Conservation (phyloP, 1,284 basidiomycete genomes). For the Phenoliferia sp. region DNA sequence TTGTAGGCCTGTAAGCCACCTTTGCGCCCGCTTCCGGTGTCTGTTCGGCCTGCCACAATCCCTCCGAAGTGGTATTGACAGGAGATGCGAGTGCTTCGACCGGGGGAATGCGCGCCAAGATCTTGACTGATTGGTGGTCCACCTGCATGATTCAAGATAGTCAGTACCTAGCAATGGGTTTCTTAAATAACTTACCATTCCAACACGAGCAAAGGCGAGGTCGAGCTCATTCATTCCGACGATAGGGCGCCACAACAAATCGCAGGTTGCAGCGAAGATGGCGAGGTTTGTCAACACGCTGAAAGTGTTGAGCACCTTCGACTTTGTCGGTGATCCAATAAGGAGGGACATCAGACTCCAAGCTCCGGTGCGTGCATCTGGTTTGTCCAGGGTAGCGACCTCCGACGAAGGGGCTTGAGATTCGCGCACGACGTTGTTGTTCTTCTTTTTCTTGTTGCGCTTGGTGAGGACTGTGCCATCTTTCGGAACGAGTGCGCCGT, state of each 20-base stretch:
- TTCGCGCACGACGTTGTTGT: neutral
- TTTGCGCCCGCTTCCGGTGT: conserved; percentile 22
- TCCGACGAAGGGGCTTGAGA: too few relatives aligned
- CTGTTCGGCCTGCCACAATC: conserved; percentile 8
- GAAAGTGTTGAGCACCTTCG: conserved; percentile 18
- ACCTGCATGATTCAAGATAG: conserved; percentile 38
- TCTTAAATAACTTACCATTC: conserved; percentile 44
- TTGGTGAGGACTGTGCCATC: neutral
- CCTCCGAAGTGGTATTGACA: neutral
- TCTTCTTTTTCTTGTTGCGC: neutral
- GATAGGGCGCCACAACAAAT: conserved; percentile 32
- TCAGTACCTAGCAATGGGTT: neutral
- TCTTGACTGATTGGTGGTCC: conserved; percentile 58
- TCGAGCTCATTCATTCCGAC: conserved; percentile 39
- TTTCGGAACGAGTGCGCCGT: neutral
- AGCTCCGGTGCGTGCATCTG: neutral
- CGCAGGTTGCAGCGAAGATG: conserved; percentile 27
- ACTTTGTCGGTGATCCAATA: neutral
- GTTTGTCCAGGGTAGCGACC: neutral
- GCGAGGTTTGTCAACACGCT: conserved; percentile 22
- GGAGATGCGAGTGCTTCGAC: neutral
- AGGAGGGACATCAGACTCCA: neutral
- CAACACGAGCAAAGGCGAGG: conserved; percentile 60
- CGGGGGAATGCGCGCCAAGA: conserved; percentile 57
- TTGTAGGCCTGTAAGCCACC: conserved; percentile 32